phyloP scores from a whole-genome alignment of 768 basidiomycete species.

The Chlorophyllum brunneum region DNA sequence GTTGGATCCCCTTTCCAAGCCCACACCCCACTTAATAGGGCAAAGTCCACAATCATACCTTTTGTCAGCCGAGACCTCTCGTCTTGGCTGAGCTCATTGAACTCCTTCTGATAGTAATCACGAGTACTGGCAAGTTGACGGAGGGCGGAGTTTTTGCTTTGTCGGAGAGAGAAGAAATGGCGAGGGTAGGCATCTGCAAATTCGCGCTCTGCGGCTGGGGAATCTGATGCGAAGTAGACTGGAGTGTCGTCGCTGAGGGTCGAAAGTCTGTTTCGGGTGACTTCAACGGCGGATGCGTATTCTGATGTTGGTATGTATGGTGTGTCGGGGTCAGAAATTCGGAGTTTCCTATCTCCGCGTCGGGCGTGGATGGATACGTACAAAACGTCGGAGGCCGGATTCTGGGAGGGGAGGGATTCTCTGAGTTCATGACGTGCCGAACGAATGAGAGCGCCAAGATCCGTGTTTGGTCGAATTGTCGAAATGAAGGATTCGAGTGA shows the following conservation, averaged over 20 bases:
- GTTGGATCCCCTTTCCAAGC: constrained; percentile 33
- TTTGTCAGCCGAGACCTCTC: constrained; percentile 48
- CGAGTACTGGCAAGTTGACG: constrained; percentile 43
- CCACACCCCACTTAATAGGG: constrained; percentile 64
- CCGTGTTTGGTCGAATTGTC: constrained; percentile 51
- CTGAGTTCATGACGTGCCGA: constrained; percentile 44
- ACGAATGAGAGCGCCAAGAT: constrained; percentile 43
- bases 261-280: constrained; percentile 37
- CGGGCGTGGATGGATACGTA: constrained; percentile 64
- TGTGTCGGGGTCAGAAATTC: constrained; percentile 37
- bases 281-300: constrained; percentile 39
- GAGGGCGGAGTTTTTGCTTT: constrained; percentile 38
- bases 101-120: constrained; percentile 54
- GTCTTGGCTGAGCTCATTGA: constrained; percentile 33
- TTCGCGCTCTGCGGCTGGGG: constrained; percentile 38
- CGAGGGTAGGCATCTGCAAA: constrained; percentile 37
- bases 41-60: constrained; percentile 68
- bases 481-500: constrained; percentile 43
- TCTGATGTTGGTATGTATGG: constrained; percentile 43
- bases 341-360: constrained; percentile 51
- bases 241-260: constrained; percentile 24
- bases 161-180: constrained; percentile 41
- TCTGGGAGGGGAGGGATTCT: constrained; percentile 8
- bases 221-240: constrained; percentile 63
- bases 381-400: constrained; percentile 9